These are phyloP conservation scores for Lactarius sanguifluus DNA, from an alignment of 768 basidiomycete genomes.

Conservation along the genomic window DNA sequence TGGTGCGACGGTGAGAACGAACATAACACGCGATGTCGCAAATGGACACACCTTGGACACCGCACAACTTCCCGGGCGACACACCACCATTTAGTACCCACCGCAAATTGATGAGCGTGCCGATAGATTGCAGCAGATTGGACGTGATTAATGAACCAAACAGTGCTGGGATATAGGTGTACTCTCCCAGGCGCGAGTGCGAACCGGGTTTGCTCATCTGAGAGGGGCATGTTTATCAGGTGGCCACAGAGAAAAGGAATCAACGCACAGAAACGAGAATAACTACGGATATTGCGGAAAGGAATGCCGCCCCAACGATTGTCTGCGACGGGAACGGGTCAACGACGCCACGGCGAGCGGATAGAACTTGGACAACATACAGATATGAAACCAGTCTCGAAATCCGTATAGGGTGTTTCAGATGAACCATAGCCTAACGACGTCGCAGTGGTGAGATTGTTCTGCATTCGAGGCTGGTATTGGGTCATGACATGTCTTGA, in stretches of 20 bases:
- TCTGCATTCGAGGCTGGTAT: not conserved
- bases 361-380: conserved; percentile 7
- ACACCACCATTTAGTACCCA: conserved; percentile 36
- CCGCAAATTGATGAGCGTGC: conserved; percentile 35
- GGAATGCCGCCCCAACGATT: conserved; percentile 33
- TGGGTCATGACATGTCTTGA: not conserved
- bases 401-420: not conserved
- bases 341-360: not conserved
- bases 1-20: not conserved
- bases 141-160: conserved; percentile 37
- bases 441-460: not conserved
- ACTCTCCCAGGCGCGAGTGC: conserved; percentile 25
- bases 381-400: conserved; percentile 18
- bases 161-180: conserved; percentile 35
- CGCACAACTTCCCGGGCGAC: conserved; percentile 33
- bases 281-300: conserved; percentile 35
- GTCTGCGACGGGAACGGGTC: conserved; percentile 23
- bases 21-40: not conserved
- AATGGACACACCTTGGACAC: conserved; percentile 32
- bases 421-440: not conserved
- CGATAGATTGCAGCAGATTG: conserved; percentile 38
- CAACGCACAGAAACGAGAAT: conserved; percentile 30
- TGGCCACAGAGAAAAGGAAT: too few species aligned
- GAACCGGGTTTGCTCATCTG: conserved; percentile 30
- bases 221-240: not conserved